Evolutionary conservation across 1,284 basidiomycete genomes (phyloP), one percentile per base, ranked within the genome.

Genomic region (Sanghuangporus weigelae): DNA sequence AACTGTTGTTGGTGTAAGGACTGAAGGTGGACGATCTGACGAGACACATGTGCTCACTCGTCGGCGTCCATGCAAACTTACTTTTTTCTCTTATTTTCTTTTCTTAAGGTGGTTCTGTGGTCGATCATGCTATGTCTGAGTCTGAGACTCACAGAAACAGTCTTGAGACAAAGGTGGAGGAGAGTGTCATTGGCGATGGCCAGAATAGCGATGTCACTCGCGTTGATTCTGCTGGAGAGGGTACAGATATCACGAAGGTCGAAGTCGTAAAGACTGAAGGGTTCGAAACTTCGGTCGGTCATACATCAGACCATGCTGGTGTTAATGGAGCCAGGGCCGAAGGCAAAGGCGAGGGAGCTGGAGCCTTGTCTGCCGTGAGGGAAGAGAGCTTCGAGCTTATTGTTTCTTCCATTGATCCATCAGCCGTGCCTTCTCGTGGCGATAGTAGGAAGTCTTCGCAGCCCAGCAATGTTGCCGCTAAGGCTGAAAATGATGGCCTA

Each of bases 41-140:
- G 60, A 62, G 65, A 70, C 65, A 54, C 58, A 46, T 48, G 21
- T 51, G 21, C 21, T 46, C 23, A 62, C 63, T 59, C 55, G 58
- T 60, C 54, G 68, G 73, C 70, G 75, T 78, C 77, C 81, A 79
- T 80, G 77, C 77, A 51, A 74, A 78, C 85, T 86, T 74, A 87
- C 75, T 69, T 70, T 72, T 74, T 73, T 75, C 71, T 75, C 49
- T 12, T 74, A 74, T 66, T 71, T 70, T 64, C 74, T 69, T 70
- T 74, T 75, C 63, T 64, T 73, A 78, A 77, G 76, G 75, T 76
- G 78, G 76, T 71, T 71, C 76, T 69, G 76, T 81, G 71, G 73
- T 71, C 67, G 72, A 71, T 71, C 73, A 72, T 31, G 54, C 38
- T 21, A 59, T 65, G 50, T 7, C 26, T 40, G 64, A 66, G 26